Evolutionary conservation across 2,329 filamentous ascomycete genomes (phyloP).

Genomic region (Aspergillus alliaceus): DNA sequence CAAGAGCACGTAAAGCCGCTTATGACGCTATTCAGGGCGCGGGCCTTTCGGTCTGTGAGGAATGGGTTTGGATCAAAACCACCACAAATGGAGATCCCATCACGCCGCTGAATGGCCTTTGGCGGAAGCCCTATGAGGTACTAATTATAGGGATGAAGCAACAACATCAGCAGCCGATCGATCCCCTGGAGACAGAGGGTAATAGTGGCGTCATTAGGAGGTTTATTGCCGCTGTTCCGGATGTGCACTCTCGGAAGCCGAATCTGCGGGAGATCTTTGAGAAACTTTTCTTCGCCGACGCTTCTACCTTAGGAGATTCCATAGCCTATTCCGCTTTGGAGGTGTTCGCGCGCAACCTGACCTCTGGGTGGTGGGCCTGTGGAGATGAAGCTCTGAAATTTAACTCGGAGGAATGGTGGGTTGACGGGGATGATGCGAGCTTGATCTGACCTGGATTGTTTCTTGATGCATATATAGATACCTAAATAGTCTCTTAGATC

Average conservation of each 20-base stretch:
- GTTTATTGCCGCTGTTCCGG: conserved; percentile 60
- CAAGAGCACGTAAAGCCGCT: conserved; percentile 49
- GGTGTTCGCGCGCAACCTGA: conserved; percentile 60
- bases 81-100: conserved; percentile 56
- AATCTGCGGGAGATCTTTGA: conserved; percentile 59
- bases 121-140: conserved; percentile 64
- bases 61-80: conserved; percentile 66
- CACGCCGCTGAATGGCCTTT: conserved; percentile 51
- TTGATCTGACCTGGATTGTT: background rate
- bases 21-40: conserved; percentile 44
- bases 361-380: conserved; percentile 62
- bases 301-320: background rate
- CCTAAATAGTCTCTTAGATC: too few relatives aligned
- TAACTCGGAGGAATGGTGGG: conserved; percentile 57
- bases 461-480: background rate
- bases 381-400: conserved; percentile 64
- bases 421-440: conserved; percentile 9
- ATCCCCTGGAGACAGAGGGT: conserved; percentile 10
- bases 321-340: conserved; percentile 55
- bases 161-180: conserved; percentile 20
- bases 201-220: conserved; percentile 39
- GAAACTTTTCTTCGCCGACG: conserved; percentile 39
- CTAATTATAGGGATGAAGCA: conserved; percentile 47
- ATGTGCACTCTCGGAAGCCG: conserved; percentile 66
- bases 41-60: conserved; percentile 54